Conservation (phyloP, 1,284 basidiomycete species). For the Ceratobasidium sp. region DNA sequence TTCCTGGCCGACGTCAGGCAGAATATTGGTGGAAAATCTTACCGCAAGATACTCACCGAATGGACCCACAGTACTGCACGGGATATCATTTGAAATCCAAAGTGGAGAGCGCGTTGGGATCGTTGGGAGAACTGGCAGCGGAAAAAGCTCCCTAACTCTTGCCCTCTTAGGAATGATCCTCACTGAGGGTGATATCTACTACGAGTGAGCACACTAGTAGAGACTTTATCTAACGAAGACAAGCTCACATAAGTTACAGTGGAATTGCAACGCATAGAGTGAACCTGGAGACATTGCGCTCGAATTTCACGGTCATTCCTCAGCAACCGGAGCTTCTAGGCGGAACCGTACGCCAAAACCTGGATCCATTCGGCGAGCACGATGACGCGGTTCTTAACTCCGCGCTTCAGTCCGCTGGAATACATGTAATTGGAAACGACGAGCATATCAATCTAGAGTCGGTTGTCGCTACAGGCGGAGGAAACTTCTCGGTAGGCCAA, state of each 20-base stretch:
- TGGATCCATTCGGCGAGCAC: slow-evolving; percentile 62
- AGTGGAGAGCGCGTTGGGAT: slow-evolving; percentile 75
- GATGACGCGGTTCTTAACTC: slow-evolving; percentile 63
- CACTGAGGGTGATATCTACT: slow-evolving; percentile 57
- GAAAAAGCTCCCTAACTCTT: slow-evolving; percentile 54
- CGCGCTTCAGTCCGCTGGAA: slow-evolving; percentile 61
- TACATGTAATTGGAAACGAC: slow-evolving; percentile 50
- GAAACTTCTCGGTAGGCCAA: slow-evolving; percentile 42
- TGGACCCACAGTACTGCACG: slow-evolving; percentile 67
- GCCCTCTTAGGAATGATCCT: slow-evolving; percentile 60
- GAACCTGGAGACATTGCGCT: slow-evolving; percentile 59
- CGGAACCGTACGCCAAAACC: slow-evolving; percentile 49
- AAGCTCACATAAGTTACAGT: not conserved
- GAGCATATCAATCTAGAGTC: slow-evolving; percentile 56
- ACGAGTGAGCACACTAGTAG: slow-evolving; percentile 50
- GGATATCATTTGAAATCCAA: slow-evolving; percentile 68
- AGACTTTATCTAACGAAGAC: no score
- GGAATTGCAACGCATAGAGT: slow-evolving; percentile 54
- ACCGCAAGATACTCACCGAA: slow-evolving; percentile 68
- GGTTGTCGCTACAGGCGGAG: slow-evolving; percentile 50
- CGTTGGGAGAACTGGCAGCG: slow-evolving; percentile 78
- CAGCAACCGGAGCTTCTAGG: slow-evolving; percentile 58
- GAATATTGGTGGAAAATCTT: slow-evolving; percentile 73
- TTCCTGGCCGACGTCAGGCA: slow-evolving; percentile 82
- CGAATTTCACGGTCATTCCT: slow-evolving; percentile 60